Evolutionary conservation across 116 monocot genomes (phyloP), one percentile per base, ranked within the genome.

Genomic region (Dioscorea cayenensis): DNA sequence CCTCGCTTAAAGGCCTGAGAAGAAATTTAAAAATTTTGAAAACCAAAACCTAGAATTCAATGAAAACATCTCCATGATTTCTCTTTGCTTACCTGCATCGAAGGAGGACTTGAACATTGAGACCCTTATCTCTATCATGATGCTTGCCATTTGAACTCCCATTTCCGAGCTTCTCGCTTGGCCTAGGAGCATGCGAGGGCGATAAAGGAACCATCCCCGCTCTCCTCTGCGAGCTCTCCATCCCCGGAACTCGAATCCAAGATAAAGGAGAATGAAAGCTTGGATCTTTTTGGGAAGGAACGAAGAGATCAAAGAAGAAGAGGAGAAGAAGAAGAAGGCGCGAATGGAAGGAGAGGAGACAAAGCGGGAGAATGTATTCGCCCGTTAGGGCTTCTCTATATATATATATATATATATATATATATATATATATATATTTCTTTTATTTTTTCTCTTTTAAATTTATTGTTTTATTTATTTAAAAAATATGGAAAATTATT

Each of bases 1-100:
- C 95, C 13, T 92, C 95, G 50, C 84, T 95, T 19, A 65, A 35
- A 65, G 65, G 65, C 78, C 83, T 83, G 55, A 32, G 32, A n/a
- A 23, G 3, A 12, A n/a, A 49, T 49, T 22, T 28, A 65, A 65
- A 32, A 14, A 11, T 0, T 1, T 3, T 3, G 1, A 28, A 38
- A 63, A 63, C n/a, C 4, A 2, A 22, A 22, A 23, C 4, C 27
- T 10, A 23, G 25, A 63, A 63, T 20, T 23, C 63, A 21, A 63
- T 23, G 63, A 63, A 63, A 63, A 63, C 1, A 32, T 11, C 13
- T 36, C 35, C 35, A 19, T 32, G 20, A 43, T 43, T 32, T 32
- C 43, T 43, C 32, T 38, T 48, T 35, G 8, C 27, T n/a, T 36
- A 83, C 83, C 78, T 78, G 83, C 83, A 83, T 52, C 83, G 69